Evolutionary conservation across 2,329 filamentous ascomycete genomes (phyloP), one percentile per base, ranked within the genome.

Genomic region (Zymoseptoria pseudotritici): DNA sequence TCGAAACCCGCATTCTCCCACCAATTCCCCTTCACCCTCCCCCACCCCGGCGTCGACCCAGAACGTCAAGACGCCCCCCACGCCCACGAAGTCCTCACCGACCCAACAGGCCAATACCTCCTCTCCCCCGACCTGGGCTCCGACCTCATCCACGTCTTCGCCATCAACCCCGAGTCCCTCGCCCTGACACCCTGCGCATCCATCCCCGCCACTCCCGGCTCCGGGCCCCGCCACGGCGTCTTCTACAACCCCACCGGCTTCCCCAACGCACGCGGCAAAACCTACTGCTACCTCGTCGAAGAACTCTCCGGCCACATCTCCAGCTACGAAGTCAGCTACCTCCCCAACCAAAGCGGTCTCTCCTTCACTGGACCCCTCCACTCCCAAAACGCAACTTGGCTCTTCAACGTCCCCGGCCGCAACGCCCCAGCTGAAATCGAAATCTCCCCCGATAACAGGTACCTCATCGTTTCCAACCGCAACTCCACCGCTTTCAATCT

Each of bases 381-480:
- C 49, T 60, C 54, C 66, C 77, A 76, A 1, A 69, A 79, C 8
- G 78, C 78, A 1, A 82, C 81, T 0, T 80, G 79, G 63, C 75
- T 79, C 5, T 71, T 65, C 31, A 70, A 76, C 1, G 71, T 77
- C 2, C 78, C 78, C 3, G 64, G 69, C 0, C 79, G 77, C 17
- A 78, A 79, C 63, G 83, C 83, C 61, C 79, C 81, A 0, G 82
- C 81, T 26, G 83, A 85, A 69, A 75, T 86, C n/a, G 75, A 76
- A 53, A 72, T 84, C 6, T 70, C 70, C 66, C 77, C 77, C 2
- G 76, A 79, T 63, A 76, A 80, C 61, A 82, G 80, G 42, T 89
- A 85, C 76, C 71, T 91, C 56, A 78, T 88, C 65, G 80, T 88
- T 50, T 87, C 86, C 2, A 88, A 88, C 63, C 86, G 89, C 62